phyloP scores from a whole-genome alignment of 257 asterid species.

The Ilex asprella region DNA sequence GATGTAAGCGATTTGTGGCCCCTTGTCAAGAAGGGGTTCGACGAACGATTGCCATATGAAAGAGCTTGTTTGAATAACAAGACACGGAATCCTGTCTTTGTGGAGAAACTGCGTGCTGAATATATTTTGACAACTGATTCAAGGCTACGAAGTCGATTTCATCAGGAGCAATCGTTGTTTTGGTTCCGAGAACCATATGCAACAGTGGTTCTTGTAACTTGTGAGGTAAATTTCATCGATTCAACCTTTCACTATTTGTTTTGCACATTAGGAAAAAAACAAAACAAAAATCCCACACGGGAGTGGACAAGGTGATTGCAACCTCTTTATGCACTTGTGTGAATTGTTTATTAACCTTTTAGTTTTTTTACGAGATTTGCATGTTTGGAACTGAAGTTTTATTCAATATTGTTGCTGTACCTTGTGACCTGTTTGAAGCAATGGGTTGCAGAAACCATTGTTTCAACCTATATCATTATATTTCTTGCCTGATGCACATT shows the following conservation, averaged over 20 bases:
- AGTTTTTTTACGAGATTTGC: too few relatives aligned
- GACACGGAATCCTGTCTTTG: constrained; percentile 81
- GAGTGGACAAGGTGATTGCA: too few relatives aligned
- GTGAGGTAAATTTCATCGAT: constrained; percentile 55
- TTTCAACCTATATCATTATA: too few relatives aligned
- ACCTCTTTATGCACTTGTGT: too few relatives aligned
- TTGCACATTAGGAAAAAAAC: too few relatives aligned
- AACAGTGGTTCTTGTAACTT: constrained; percentile 76
- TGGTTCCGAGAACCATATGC: constrained; percentile 99
- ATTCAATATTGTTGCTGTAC: too few relatives aligned
- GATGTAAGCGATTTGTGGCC: constrained; percentile 99
- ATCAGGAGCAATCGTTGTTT: constrained; percentile 86
- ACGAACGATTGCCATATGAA: constrained; percentile 76
- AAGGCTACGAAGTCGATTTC: constrained; percentile 89
- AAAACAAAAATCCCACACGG: too few relatives aligned
- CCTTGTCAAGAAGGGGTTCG: constrained; percentile 59
- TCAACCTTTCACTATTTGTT: background rate
- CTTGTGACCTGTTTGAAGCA: too few relatives aligned
- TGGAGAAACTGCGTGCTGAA: constrained; percentile 80
- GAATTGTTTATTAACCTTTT: too few relatives aligned
- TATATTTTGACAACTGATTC: constrained; percentile 94
- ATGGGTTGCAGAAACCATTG: too few relatives aligned
- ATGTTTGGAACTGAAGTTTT: too few relatives aligned
- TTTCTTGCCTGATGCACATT: too few relatives aligned
- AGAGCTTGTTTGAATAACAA: constrained; percentile 76